Percentiles rank a stretch among this genome's conserved stretches.
phyloP scores from a whole-genome alignment of 1,139 yeast species.

The Saccharomyces hybrid region DNA sequence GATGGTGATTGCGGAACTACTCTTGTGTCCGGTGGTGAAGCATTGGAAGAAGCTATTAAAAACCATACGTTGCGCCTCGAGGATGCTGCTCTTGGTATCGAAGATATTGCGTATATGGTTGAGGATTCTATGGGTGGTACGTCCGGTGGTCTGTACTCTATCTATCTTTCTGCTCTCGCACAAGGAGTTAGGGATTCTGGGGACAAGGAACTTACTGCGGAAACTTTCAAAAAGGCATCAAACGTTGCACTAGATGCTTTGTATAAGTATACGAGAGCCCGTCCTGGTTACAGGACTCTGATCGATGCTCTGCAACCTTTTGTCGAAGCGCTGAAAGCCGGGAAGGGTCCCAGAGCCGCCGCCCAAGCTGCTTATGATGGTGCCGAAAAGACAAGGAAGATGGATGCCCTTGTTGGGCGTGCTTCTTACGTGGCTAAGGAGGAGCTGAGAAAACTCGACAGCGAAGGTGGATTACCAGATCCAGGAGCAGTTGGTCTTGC shows the following conservation, averaged over 20 bases:
- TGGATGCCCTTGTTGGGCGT: conserved; percentile 41
- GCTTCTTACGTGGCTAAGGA: conserved; percentile 39
- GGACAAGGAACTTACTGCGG: conserved; percentile 25
- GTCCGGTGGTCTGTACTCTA: conserved; percentile 43
- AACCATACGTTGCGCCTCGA: conserved; percentile 26
- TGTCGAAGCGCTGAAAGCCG: conserved; percentile 30
- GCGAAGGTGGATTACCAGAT: conserved; percentile 41
- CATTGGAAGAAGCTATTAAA: conserved; percentile 34
- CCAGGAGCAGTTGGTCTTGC: conserved; percentile 47
- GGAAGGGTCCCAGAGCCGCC: conserved; percentile 31
- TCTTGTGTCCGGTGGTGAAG: conserved; percentile 39
- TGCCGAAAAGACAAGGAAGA: conserved; percentile 39
- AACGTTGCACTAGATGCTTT: conserved; percentile 34
- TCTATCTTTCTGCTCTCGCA: conserved; percentile 40
- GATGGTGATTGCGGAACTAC: conserved; percentile 51
- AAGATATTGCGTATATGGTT: conserved; percentile 33
- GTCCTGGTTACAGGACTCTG: conserved; percentile 46
- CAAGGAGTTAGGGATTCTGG: conserved; percentile 31
- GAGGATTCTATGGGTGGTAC: conserved; percentile 52
- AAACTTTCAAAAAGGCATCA: conserved; percentile 21
- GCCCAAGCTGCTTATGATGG: conserved; percentile 35
- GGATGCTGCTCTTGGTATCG: conserved; percentile 30
- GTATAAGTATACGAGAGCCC: conserved; percentile 41
- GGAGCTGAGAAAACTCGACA: conserved; percentile 11
- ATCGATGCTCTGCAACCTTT: conserved; percentile 50